These are phyloP conservation scores for Phytophthora sojae DNA, from an alignment of 352 stramenopile genomes.

Conservation along the genomic window DNA sequence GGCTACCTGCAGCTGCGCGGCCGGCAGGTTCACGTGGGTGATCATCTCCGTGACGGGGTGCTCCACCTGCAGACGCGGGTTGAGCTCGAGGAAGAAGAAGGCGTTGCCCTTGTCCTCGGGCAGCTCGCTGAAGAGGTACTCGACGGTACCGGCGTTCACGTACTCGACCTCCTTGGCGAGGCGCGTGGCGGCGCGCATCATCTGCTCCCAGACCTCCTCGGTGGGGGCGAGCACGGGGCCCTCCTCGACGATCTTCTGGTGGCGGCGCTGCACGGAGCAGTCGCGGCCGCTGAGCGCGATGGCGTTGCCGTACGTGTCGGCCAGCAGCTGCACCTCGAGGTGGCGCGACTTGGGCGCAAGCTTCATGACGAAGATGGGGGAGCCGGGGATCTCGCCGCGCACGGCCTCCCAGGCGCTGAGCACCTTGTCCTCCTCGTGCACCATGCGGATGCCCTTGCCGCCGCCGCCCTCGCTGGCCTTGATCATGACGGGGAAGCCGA, in stretches of 20 bases:
- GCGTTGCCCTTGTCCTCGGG: slow-evolving; percentile 91
- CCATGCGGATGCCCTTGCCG: slow-evolving; percentile 99
- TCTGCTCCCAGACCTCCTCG: slow-evolving; percentile 96
- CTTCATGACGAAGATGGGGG: slow-evolving; percentile 99
- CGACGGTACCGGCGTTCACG: slow-evolving; percentile 99
- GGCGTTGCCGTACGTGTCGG: slow-evolving; percentile 98
- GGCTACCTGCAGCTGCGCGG: slow-evolving; percentile 97
- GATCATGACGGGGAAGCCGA: slow-evolving; percentile 99
- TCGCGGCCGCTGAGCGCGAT: slow-evolving; percentile 99
- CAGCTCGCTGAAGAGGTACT: slow-evolving; percentile 99
- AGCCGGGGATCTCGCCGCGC: slow-evolving; percentile 98
- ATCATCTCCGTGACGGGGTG: slow-evolving; percentile 99
- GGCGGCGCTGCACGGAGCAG: slow-evolving; percentile 99
- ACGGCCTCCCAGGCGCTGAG: slow-evolving; percentile 96
- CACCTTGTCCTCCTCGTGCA: slow-evolving; percentile 92
- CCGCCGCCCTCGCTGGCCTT: slow-evolving; percentile 99
- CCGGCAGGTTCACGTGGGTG: slow-evolving; percentile 97
- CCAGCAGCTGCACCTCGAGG: slow-evolving; percentile 99
- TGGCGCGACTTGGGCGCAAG: slow-evolving; percentile 97
- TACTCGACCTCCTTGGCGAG: slow-evolving; percentile 99
- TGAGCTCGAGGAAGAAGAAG: slow-evolving; percentile 99
- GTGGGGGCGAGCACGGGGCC: slow-evolving; percentile 94
- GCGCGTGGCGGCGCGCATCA: slow-evolving; percentile 97
- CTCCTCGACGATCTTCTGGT: slow-evolving; percentile 99
- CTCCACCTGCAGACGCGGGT: slow-evolving; percentile 99